Evolutionary conservation across 2,329 filamentous ascomycete species (phyloP), one percentile per base, ranked within the genome.

Genomic region (Ceratocystis lukuohia): DNA sequence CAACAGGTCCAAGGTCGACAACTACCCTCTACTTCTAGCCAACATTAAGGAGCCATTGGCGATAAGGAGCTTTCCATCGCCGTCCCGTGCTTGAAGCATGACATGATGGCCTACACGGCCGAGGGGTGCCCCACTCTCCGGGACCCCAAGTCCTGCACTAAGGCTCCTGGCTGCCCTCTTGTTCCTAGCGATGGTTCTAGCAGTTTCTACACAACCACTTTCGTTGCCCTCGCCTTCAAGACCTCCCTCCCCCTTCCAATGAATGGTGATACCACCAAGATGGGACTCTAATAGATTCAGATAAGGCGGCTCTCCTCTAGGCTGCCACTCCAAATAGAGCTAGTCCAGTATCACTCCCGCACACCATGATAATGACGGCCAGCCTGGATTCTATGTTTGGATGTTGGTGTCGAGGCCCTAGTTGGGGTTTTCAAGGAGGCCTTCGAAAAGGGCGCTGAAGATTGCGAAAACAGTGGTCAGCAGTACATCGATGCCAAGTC

Each of bases 41-140:
- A 81, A 81, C 4, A 76, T 88, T 28, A 84, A 85, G 65, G 74
- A 0, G 81, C 81, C 5, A 80, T 89, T 41, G 84, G 83, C 2
- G 65, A 68, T 0, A 71, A 79, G 66, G 87, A 84, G 71, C 73
- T 85, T 17, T 88, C 87, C 0, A 82, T 88, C 64, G 87, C 87
- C 8, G 84, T 87, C 0, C 88, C 87, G 0, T 87, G 84, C 0
- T 78, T 85, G 2, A 77, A 81, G 69, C 74, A 77, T 59, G 87
- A 90, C 71, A 82, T 90, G 80, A 81, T 90, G 59, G 86, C 84
- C 15, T 89, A 83, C 73, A 88, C 82, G 0, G 69, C 75, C 2
- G 75, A 80, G 10, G 84, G 80, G 74, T 87, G 79, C 79, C 86
- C 84, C 74, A 76, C 78, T 72, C 82, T 80, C 20, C 70, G 74